These are phyloP conservation scores for Mortierella sp. DNA, from an alignment of 371 early-diverging fungal species.

Conservation along the genomic window DNA sequence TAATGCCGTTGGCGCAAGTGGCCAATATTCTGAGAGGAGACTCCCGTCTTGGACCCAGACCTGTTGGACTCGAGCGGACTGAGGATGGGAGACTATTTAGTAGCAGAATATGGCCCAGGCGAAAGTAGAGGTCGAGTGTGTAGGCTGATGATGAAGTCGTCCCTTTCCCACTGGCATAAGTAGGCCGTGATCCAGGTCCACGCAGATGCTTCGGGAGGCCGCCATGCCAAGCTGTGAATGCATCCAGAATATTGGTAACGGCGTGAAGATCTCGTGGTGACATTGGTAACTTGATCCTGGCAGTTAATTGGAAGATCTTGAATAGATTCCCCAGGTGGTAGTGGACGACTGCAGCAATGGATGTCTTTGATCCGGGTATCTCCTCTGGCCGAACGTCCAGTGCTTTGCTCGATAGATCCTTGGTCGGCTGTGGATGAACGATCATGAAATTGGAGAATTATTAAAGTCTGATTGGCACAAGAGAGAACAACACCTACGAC, in stretches of 20 bases:
- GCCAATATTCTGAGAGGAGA: slow-evolving; percentile 45
- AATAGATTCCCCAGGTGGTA: slow-evolving; percentile 32
- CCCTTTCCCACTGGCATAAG: background rate
- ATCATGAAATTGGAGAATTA: background rate
- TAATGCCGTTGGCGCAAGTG: slow-evolving; percentile 54
- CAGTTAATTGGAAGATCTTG: slow-evolving; percentile 36
- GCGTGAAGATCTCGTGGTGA: slow-evolving; percentile 32
- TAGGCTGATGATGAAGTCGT: slow-evolving; percentile 13
- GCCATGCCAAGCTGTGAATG: slow-evolving; percentile 21
- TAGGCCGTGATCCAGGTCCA: background rate
- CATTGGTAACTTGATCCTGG: slow-evolving; percentile 32
- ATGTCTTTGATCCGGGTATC: slow-evolving; percentile 8
- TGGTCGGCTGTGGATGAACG: slow-evolving; percentile 24
- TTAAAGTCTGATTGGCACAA: background rate
- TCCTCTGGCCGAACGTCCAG: slow-evolving; percentile 33
- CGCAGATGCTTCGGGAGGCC: slow-evolving; percentile 29
- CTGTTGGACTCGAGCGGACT: slow-evolving; percentile 46
- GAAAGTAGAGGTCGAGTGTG: slow-evolving; percentile 29
- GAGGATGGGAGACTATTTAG: slow-evolving; percentile 35
- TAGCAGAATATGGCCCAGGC: slow-evolving; percentile 42
- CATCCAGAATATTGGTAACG: slow-evolving; percentile 35
- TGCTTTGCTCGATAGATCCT: slow-evolving; percentile 23
- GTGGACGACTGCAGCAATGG: slow-evolving; percentile 6
- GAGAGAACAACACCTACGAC: background rate
- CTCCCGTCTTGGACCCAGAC: slow-evolving; percentile 51